These are phyloP conservation scores for Phlyctochytrium planicorne DNA, from an alignment of 192 early-diverging fungal species.

Conservation along the genomic window DNA sequence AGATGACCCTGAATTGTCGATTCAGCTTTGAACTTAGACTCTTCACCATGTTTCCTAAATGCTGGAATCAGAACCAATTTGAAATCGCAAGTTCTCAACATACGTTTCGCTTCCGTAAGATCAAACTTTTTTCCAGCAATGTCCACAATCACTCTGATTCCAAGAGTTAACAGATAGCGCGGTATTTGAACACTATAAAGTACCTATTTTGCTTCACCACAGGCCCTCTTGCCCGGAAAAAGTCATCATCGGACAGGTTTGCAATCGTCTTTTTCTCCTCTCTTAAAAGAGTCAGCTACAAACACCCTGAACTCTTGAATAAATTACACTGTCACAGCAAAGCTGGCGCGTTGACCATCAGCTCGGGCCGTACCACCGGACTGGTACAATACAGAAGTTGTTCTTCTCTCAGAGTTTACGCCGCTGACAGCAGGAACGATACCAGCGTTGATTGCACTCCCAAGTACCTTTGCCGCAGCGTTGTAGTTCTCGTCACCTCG, in stretches of 20 bases:
- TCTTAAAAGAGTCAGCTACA: neutral
- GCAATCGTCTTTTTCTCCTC: neutral
- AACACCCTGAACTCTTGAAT: neutral
- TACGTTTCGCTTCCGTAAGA: slow-evolving; percentile 32
- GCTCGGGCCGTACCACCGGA: too few relatives aligned
- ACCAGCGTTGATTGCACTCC: neutral
- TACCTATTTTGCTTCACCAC: slow-evolving; percentile 1
- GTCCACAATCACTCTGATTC: slow-evolving; percentile 4
- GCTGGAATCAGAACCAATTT: neutral
- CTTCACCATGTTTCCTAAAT: neutral
- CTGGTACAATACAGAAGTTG: too few relatives aligned
- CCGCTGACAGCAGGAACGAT: neutral
- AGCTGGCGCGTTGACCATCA: neutral
- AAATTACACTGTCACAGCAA: neutral
- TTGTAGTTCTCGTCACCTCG: neutral
- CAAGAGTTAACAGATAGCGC: neutral
- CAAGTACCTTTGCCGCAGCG: neutral
- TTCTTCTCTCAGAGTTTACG: neutral
- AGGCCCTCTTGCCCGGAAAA: neutral
- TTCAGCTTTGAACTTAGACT: slow-evolving; percentile 9
- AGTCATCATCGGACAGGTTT: neutral
- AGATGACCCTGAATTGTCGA: slow-evolving; percentile 27
- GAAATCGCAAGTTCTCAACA: neutral
- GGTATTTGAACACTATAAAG: neutral
- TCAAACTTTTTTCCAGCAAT: slow-evolving; percentile 34